A percentile compares a stretch with the other conserved stretches of the same genome.
Conservation (phyloP, 2,329 filamentous ascomycete genomes). For the Ophiostoma triangulosporum region DNA sequence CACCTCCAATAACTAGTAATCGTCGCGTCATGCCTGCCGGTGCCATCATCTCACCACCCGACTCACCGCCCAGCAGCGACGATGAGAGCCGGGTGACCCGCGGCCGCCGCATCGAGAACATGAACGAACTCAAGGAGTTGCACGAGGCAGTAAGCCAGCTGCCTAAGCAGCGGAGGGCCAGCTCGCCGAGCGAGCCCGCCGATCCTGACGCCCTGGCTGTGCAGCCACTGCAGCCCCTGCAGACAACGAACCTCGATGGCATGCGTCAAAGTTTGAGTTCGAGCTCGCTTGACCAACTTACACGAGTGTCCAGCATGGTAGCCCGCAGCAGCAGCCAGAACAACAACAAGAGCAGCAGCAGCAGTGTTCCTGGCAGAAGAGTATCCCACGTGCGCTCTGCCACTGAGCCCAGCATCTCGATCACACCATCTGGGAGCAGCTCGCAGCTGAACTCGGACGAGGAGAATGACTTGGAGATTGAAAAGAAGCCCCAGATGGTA, state of each 20-base stretch:
- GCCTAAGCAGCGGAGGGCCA: conserved; percentile 47
- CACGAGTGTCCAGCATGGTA: conserved; percentile 14
- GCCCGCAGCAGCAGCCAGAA: conserved; percentile 26
- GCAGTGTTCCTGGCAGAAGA: conserved; percentile 21
- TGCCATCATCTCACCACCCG: conserved; percentile 81
- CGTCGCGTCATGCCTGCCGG: conserved; percentile 58
- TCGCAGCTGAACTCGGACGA: conserved; percentile 41
- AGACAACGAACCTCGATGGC: conserved; percentile 19
- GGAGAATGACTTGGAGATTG: conserved; percentile 45
- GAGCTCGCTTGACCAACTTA: conserved; percentile 29
- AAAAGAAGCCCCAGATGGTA: conserved; percentile 85
- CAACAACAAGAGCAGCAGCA: conserved; percentile 31
- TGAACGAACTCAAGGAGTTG: conserved; percentile 56
- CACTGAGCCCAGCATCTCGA: conserved; percentile 38
- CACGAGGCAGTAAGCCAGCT: conserved; percentile 75
- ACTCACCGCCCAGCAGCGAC: conserved; percentile 68
- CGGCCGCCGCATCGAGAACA: conserved; percentile 33
- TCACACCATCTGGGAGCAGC: conserved; percentile 33
- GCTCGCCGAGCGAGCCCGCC: conserved; percentile 35
- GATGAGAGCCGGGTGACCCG: conserved; percentile 36
- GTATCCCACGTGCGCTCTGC: conserved; percentile 39
- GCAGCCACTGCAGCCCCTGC: conserved; percentile 21
- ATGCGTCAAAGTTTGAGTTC: conserved; percentile 37
- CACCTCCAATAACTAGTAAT: conserved; percentile 62
- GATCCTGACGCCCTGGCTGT: conserved; percentile 25